A percentile compares a stretch with the other conserved stretches of the same genome.
These are phyloP conservation scores for Penicillium canescens DNA, from an alignment of 495 filamentous ascomycete genomes.

Conservation along the genomic window DNA sequence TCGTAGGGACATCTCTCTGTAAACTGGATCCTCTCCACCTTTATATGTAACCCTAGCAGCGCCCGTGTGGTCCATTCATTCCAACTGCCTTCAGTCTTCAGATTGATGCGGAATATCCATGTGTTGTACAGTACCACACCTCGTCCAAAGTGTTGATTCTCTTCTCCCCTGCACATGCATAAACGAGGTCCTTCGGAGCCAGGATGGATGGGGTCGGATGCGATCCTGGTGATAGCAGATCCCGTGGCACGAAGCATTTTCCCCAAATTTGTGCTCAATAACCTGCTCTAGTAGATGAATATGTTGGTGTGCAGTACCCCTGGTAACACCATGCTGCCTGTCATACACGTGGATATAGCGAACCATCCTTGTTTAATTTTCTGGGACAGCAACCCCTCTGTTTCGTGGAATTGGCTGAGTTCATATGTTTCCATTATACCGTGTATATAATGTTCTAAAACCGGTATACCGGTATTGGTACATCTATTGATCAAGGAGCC, in stretches of 20 bases:
- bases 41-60: background rate
- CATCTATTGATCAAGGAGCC: no score
- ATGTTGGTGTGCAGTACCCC: background rate
- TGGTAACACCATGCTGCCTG: background rate
- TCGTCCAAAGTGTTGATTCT: background rate
- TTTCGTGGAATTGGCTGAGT: background rate
- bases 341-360: background rate
- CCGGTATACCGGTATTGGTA: no score
- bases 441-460: background rate
- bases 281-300: background rate
- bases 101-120: slow-evolving; percentile 2
- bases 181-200: background rate
- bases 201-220: background rate
- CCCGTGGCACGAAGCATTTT: background rate
- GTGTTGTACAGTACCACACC: slow-evolving; percentile 2
- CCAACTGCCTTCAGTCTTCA: background rate
- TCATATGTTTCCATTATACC: background rate
- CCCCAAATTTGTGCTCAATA: background rate
- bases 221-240: background rate
- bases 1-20: background rate
- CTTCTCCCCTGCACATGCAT: background rate
- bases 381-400: background rate
- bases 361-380: background rate
- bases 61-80: background rate
- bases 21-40: background rate